phyloP scores from a whole-genome alignment of 805 yeast species.

The Kregervanrija pseudodelftensis region DNA sequence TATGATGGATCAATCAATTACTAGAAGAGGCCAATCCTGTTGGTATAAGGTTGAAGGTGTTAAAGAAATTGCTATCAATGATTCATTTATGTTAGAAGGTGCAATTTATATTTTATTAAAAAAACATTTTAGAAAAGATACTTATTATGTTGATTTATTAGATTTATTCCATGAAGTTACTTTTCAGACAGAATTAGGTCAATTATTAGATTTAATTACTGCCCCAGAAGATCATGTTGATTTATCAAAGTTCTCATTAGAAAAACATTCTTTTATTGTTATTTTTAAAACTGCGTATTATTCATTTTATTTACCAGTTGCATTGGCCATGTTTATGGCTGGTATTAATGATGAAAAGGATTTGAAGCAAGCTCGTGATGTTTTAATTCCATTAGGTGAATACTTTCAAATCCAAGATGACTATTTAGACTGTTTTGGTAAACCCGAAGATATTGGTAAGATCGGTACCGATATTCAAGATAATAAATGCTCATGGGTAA shows the following conservation, averaged over 20 bases:
- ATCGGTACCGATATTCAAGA: conserved; percentile 98
- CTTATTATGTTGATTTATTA: conserved; percentile 80
- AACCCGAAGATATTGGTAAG: conserved; percentile 95
- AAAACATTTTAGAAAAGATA: conserved; percentile 75
- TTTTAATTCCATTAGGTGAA: conserved; percentile 92
- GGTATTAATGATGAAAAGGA: conserved; percentile 68
- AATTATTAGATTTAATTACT: conserved; percentile 87
- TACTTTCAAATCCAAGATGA: conserved; percentile 99
- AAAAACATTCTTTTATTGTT: conserved; percentile 91
- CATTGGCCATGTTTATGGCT: conserved; percentile 89
- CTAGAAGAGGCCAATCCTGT: conserved; percentile 98
- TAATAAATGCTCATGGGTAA: conserved; percentile 97
- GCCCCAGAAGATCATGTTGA: conserved; percentile 97
- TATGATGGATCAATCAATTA: conserved; percentile 94
- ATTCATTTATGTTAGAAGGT: conserved; percentile 93
- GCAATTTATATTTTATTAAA: conserved; percentile 85
- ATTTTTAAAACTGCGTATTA: conserved; percentile 96
- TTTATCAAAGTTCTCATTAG: conserved; percentile 75
- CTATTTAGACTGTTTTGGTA: conserved; percentile 93
- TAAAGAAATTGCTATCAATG: conserved; percentile 92
- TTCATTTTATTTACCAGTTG: conserved; percentile 95
- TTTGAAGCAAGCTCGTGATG: conserved; percentile 79
- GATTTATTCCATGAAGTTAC: conserved; percentile 97
- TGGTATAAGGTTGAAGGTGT: conserved; percentile 84
- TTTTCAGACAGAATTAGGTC: conserved; percentile 96